Evolutionary conservation across 2,329 filamentous ascomycete genomes (phyloP), one percentile per base, ranked within the genome.

Genomic region (Monilinia laxa): DNA sequence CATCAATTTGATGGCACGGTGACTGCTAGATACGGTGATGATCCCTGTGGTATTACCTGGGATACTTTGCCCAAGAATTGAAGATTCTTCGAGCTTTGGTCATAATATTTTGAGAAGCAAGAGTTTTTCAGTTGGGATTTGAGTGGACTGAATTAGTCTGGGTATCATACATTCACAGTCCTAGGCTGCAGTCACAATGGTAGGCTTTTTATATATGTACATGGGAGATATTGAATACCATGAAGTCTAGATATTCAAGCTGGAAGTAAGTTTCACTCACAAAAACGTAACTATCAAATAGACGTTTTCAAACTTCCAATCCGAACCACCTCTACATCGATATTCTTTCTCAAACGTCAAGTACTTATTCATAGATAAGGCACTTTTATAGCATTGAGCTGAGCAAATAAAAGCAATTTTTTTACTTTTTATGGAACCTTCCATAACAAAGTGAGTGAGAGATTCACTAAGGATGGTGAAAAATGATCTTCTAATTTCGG

Each of bases 71-170:
- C n/a, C 35, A 7, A 7, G 11, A 18, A 10, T 5, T 42, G 1
- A 40, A 6, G 1, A 2, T 9, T 2, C 5, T 23, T 40, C 2
- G 14, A 4, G 4, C 23, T 11, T 53, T 28, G 23, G 14, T 16
- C 25, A 28, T 10, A 6, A 4, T 25, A 5, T 20, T 16, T 20
- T 16, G 45, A 23, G 9, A 51, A 20, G 7, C 9, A 23, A 23
- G 20, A 23, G 47, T 20, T 11, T 11, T 10, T 9, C 6, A 5
- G 14, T 25, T 1, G 0, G 16, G 3, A 2, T 25, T 0, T 0
- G 14, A 7, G 42, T 7, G 9, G 7, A 0, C 20, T 0, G 1
- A 4, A 18, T 42, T 4, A 4, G 45, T 18, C 18, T 42, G 0
- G 2, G 16, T 28, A 7, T 4, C 1, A 7, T 2, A 3, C 18